Evolutionary conservation across 2,329 filamentous ascomycete genomes (phyloP).

Genomic region (Penicillium digitatum): DNA sequence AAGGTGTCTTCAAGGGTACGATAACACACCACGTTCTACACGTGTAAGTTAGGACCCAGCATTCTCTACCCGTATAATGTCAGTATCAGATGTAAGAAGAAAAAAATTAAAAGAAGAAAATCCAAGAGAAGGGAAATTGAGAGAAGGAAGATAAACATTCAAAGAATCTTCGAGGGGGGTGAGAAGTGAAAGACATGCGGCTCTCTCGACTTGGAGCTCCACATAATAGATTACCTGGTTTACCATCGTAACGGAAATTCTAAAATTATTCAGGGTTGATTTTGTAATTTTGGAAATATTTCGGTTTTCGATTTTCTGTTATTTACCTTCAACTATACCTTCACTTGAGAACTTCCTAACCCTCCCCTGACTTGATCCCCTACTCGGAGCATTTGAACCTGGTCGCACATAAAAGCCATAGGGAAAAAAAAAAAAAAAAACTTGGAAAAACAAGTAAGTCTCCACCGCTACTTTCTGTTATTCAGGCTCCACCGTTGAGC

Average conservation of each 20-base stretch:
- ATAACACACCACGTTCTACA: not conserved
- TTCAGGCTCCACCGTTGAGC: conserved; percentile 18
- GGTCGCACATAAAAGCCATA: not conserved
- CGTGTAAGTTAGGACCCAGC: not conserved
- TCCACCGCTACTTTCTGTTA: conserved; percentile 6
- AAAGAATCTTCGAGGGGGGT: conserved; percentile 2
- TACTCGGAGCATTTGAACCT: conserved; percentile 3
- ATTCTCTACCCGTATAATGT: conserved; percentile 1
- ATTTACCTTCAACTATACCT: not conserved
- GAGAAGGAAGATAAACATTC: conserved; percentile 3
- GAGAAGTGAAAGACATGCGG: not conserved
- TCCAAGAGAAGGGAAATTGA: not conserved
- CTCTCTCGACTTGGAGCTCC: not conserved
- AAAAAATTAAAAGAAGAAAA: not conserved
- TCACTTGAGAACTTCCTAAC: not conserved
- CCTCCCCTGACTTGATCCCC: not conserved
- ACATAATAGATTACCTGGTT: conserved; percentile 2
- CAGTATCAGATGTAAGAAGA: not conserved
- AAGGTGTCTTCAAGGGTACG: not conserved
- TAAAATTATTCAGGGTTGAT: not conserved
- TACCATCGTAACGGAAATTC: not conserved
- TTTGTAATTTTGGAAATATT: not conserved
- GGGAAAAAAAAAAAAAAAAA: not conserved
- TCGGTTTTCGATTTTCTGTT: not conserved
- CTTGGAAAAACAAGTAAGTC: not conserved